phyloP scores from a whole-genome alignment of 169 alveolate species.

The Eimeria brunetti region DNA sequence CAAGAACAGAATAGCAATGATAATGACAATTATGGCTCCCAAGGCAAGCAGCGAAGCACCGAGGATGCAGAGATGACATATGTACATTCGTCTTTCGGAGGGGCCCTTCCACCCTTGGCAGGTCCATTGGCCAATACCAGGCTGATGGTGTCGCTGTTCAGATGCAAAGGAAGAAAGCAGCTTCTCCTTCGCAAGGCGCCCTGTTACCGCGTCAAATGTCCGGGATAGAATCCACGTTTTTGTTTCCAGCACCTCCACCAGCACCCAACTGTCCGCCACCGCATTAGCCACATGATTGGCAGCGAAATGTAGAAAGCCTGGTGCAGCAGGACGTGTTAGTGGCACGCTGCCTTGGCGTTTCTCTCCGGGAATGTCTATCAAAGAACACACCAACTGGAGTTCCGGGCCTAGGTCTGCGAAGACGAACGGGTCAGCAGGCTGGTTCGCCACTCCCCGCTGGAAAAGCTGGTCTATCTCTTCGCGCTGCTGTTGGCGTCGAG shows the following conservation, averaged over 20 bases:
- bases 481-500: conserved; percentile 71
- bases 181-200: conserved; percentile 63
- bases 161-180: conserved; percentile 53
- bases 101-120: conserved; percentile 74
- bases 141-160: conserved; percentile 47
- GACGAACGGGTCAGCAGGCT: conserved; percentile 38
- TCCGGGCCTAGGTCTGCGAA: conserved; percentile 52
- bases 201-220: conserved; percentile 63
- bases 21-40: neutral
- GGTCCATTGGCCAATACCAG: conserved; percentile 62
- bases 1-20: neutral
- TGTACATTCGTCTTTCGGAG: conserved; percentile 59
- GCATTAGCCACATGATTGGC: conserved; percentile 12
- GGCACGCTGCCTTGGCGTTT: neutral
- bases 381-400: conserved; percentile 36
- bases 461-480: conserved; percentile 47
- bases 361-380: conserved; percentile 15
- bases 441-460: conserved; percentile 60
- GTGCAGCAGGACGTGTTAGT: neutral
- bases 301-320: neutral
- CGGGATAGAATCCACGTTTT: conserved; percentile 56
- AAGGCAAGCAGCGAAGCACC: conserved; percentile 37
- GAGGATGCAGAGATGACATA: conserved; percentile 56
- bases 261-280: conserved; percentile 59
- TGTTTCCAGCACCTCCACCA: conserved; percentile 61